Conservation (phyloP, 805 yeast genomes). For the Candida boidinii region DNA sequence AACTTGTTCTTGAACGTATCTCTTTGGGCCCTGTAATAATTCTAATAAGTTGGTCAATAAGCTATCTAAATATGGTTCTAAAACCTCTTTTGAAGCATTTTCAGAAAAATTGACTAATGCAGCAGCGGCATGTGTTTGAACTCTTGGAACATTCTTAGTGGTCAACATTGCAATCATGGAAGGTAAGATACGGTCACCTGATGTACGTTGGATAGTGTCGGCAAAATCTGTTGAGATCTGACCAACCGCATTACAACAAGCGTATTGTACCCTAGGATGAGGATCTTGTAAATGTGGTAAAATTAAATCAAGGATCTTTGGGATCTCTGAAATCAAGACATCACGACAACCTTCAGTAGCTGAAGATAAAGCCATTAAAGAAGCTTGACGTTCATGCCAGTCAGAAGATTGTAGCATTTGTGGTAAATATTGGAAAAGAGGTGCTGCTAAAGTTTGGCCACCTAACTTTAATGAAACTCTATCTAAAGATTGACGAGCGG, state of each 20-base stretch:
- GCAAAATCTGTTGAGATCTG: constrained; percentile 97
- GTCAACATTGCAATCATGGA: constrained; percentile 78
- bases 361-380: constrained; percentile 91
- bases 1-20: constrained; percentile 96
- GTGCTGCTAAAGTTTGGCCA: constrained; percentile 77
- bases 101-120: constrained; percentile 94
- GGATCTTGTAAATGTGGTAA: constrained; percentile 77
- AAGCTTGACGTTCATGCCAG: constrained; percentile 97
- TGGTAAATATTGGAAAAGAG: constrained; percentile 80
- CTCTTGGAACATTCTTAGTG: constrained; percentile 72
- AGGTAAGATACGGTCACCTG: constrained; percentile 76
- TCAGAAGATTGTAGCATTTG: constrained; percentile 64
- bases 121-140: constrained; percentile 98
- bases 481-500: constrained; percentile 92
- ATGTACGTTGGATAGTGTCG: constrained; percentile 72
- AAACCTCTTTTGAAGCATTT: constrained; percentile 74
- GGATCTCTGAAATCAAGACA: constrained; percentile 72
- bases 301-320: constrained; percentile 74
- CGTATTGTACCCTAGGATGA: constrained; percentile 94
- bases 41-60: constrained; percentile 66
- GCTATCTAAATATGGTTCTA: constrained; percentile 89
- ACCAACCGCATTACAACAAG: constrained; percentile 94
- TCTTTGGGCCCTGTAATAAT: constrained; percentile 68
- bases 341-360: constrained; percentile 98
- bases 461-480: constrained; percentile 78